Base-by-base conservation (phyloP, 208 protist species). In the Acanthamoeba castellanii region DNA sequence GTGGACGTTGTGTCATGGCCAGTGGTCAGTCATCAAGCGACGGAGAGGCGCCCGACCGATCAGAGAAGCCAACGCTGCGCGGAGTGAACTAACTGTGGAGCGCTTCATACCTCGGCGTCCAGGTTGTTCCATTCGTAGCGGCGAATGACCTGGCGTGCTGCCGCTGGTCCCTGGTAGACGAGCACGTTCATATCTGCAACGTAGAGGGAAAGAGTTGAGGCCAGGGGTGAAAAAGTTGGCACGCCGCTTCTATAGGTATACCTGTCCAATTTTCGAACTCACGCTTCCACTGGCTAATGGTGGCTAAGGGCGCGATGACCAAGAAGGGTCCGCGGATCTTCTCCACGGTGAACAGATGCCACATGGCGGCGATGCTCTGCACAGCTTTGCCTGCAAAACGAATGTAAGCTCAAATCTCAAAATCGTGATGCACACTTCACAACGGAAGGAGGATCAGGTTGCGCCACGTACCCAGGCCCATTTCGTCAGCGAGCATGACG, bases 401-500 rank as follows among this genome's bases (percentile, higher is more conserved):
- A 6, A 20, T 8, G n/a, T n/a, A n/a, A n/a, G n/a, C n/a, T n/a
- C n/a, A n/a, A n/a, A n/a, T n/a, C n/a, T n/a, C n/a, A n/a, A n/a
- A n/a, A n/a, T n/a, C n/a, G n/a, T n/a, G n/a, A n/a, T n/a, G n/a
- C n/a, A n/a, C n/a, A n/a, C n/a, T n/a, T n/a, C n/a, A n/a, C n/a
- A n/a, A n/a, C 1, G 6, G 55, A 5, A 22, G 55, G 55, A 42
- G 37, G 37, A 42, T 42, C 37, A 3, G 37, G 37, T 3, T 1
- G 37, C 3, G 37, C 37, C 3, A 42, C 3, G 37, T 74, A 93
- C 99, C 99, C 0, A 99, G 97, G 9, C 99, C 99, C 99, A 99
- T 99, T 88, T 99, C 99, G 96, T 99, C 99, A 13, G 97, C 98
- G 11, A 99, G 96, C 68, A 99, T 99, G 66, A 96, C 97, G 42